Evolutionary conservation across 352 stramenopile genomes (phyloP).

Genomic region (Aphanomyces euteiches): DNA sequence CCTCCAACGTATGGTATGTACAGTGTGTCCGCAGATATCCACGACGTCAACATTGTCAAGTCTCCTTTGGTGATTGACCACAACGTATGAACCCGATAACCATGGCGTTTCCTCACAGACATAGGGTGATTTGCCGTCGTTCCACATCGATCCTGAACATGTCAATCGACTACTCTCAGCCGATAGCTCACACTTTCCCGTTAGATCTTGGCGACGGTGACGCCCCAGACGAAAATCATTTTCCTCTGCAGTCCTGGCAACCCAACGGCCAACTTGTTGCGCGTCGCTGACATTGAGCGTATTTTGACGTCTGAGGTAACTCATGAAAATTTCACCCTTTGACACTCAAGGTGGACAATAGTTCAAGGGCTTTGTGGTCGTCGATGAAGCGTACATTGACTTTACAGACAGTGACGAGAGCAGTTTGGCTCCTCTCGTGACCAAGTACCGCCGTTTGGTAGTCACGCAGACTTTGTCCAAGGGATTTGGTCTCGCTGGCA

Average conservation of each 20-base stretch:
- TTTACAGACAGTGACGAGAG: slow-evolving; percentile 66
- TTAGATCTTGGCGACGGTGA: slow-evolving; percentile 88
- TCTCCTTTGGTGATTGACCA: slow-evolving; percentile 73
- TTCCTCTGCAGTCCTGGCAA: slow-evolving; percentile 98
- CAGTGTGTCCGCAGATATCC: slow-evolving; percentile 97
- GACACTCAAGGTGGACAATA: slow-evolving; percentile 35
- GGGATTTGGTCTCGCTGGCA: slow-evolving; percentile 96
- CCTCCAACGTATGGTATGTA: slow-evolving; percentile 99
- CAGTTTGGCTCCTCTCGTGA: slow-evolving; percentile 85
- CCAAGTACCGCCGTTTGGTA: slow-evolving; percentile 91
- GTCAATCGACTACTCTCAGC: slow-evolving; percentile 32
- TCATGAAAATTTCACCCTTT: slow-evolving; percentile 15
- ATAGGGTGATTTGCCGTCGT: slow-evolving; percentile 52
- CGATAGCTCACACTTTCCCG: neutral
- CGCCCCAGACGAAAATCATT: slow-evolving; percentile 92
- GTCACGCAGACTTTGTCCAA: slow-evolving; percentile 98
- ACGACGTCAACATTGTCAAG: slow-evolving; percentile 93
- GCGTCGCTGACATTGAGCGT: slow-evolving; percentile 84
- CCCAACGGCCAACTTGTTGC: slow-evolving; percentile 94
- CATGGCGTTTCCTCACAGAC: slow-evolving; percentile 29
- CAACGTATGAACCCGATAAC: slow-evolving; percentile 37
- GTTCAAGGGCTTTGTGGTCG: slow-evolving; percentile 94
- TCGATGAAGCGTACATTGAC: slow-evolving; percentile 98
- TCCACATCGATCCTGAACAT: slow-evolving; percentile 78
- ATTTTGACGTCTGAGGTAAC: slow-evolving; percentile 72